Conservation (phyloP, 495 filamentous ascomycete genomes). For the Aspergillus baeticus region DNA sequence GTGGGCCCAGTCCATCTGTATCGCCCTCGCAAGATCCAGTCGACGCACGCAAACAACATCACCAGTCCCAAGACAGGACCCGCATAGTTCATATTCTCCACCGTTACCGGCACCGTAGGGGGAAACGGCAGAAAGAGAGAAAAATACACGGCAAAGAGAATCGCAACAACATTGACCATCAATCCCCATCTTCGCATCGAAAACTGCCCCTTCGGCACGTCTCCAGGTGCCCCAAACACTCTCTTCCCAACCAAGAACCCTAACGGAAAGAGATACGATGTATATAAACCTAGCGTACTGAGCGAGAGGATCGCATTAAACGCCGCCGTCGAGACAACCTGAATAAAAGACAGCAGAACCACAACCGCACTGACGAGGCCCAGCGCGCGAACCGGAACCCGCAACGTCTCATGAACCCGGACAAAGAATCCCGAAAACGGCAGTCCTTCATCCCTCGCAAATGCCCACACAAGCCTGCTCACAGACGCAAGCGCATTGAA, state of each 20-base stretch:
- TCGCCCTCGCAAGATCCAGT: conserved; percentile 42
- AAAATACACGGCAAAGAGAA: conserved; percentile 42
- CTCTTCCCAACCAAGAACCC: conserved; percentile 36
- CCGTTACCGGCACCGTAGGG: conserved; percentile 35
- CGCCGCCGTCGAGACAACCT: conserved; percentile 45
- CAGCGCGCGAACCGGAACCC: conserved; percentile 52
- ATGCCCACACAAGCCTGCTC: conserved; percentile 56
- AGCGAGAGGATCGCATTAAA: conserved; percentile 53
- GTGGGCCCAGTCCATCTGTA: conserved; percentile 30
- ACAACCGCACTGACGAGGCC: conserved; percentile 33
- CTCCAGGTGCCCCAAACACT: conserved; percentile 20
- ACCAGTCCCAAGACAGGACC: conserved; percentile 41
- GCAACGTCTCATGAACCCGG: conserved; percentile 37
- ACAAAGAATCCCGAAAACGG: conserved; percentile 53
- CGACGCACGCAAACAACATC: conserved; percentile 35
- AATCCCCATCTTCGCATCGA: conserved; percentile 33
- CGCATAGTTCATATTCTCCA: conserved; percentile 48
- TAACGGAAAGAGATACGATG: conserved; percentile 51
- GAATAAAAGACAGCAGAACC: conserved; percentile 46
- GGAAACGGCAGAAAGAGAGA: conserved; percentile 48
- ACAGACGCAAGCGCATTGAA: conserved; percentile 52
- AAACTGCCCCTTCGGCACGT: conserved; percentile 29
- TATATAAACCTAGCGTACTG: conserved; percentile 43
- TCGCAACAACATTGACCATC: conserved; percentile 39
- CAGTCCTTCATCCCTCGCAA: conserved; percentile 59